Base-by-base conservation (phyloP, 2,329 filamentous ascomycete species). In the Lasiodiplodia citricola region DNA sequence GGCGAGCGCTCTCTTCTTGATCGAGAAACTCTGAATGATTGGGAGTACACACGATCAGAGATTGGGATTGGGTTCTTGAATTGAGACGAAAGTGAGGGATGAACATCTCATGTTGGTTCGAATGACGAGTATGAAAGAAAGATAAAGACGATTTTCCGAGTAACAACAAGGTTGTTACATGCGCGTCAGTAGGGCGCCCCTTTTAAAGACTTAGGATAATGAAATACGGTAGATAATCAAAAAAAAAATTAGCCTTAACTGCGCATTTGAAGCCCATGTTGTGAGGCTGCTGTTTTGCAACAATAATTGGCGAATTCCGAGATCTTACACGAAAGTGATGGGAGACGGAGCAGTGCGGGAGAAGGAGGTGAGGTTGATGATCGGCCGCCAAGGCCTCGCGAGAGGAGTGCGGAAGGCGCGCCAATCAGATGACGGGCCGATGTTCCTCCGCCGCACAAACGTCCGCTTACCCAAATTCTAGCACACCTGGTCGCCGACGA, bases 401-500 rank as follows among this genome's bases (percentile, higher is more conserved):
- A 57, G 35, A 28, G 66, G 18, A 55, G 35, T 37, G 50, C 66
- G 66, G 51, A 31, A 38, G 51, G 7, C 11, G 23, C 51, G 56
- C 66, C 66, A 68, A 68, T 68, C 66, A 68, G 65, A 14, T 21
- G 14, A 25, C 66, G 66, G 56, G 50, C 66, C 66, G 66, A 68
- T 52, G 65, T 58, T 67, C n/a, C 47, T 62, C 66, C 66, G 56
- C 66, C 66, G 66, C 66, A 62, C 66, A 68, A 60, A 68, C 47
- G 54, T 67, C 65, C 65, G 65, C 65, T 67, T 67, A 60, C 67
- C 72, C 76, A 75, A 75, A 75, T 75, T 75, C 73, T 72, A 71
- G 70, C 70, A 70, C 73, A 70, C 47, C 51, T 50, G 44, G 47
- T 67, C 57, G 72, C 76, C 75, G 75, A 79, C 74, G 75, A 78